Percentiles rank a stretch among this genome's conserved stretches.
phyloP scores from a whole-genome alignment of 805 yeast species.

The Dipodascus geniculatus region DNA sequence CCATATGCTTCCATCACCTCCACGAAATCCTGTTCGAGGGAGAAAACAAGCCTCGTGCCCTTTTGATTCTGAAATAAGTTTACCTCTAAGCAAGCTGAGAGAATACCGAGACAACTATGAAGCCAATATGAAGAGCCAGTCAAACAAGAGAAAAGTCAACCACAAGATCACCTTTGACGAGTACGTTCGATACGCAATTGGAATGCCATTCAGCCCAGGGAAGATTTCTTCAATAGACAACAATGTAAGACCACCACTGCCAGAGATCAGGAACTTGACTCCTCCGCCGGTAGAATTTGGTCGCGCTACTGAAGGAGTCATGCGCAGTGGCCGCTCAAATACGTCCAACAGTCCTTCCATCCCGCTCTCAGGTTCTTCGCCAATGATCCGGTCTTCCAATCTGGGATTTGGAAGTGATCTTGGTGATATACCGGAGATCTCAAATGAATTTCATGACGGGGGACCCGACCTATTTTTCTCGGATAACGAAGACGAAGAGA shows the following conservation, averaged over 20 bases:
- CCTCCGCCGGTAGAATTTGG: slow-evolving; percentile 1
- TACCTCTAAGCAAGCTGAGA: not conserved
- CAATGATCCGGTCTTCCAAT: not conserved
- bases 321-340: not conserved
- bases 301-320: not conserved
- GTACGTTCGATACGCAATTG: not conserved
- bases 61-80: not conserved
- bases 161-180: not conserved
- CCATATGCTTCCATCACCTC: not conserved
- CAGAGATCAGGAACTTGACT: not conserved
- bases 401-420: not conserved
- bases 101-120: not conserved
- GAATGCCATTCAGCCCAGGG: not conserved
- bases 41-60: not conserved
- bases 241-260: not conserved
- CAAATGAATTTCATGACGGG: not conserved
- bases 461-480: not conserved
- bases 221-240: not conserved
- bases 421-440: not conserved
- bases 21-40: not conserved
- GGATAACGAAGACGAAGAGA: not conserved
- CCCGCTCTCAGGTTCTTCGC: not conserved
- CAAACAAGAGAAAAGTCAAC: not conserved
- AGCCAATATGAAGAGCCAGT: not conserved
- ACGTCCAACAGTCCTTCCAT: not conserved